Base-by-base conservation (phyloP, 2,329 filamentous ascomycete species). In the Cercospora sp. region DNA sequence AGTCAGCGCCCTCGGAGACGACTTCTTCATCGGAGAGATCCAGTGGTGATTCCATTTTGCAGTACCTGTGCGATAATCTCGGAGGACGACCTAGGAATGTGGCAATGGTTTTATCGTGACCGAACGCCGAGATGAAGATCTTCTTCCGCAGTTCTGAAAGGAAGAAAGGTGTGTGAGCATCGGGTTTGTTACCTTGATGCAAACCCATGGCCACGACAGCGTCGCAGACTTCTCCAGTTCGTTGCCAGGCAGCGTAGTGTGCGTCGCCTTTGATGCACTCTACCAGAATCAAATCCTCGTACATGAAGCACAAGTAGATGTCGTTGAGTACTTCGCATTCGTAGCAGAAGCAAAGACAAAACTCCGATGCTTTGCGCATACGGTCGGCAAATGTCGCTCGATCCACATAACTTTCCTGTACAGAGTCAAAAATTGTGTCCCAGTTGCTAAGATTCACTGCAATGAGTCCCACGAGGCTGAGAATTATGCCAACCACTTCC, bases 11-110 rank as follows among this genome's bases (percentile, higher is more conserved):
- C 9, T 83, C 81, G 2, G 80, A 79, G 24, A 87, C 76, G 0
- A 86, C 77, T 13, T 85, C 80, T 0, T 82, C 76, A 55, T 88
- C 86, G 3, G 77, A 80, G 0, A 89, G 74, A 71, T 89, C 87
- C 0, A 89, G 77, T 0, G 87, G 86, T 1, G 84, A 74, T 16
- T 86, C 85, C 1, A 86, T 82, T 6, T 82, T 82, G 58, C 82
- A 85, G 72, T 88, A 89, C 1, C 85, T 82, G 32, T 85, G 81
- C 10, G 73, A 74, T 2, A 77, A 62, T 57, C 84, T 75, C 0
- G 87, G 87, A 0, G 87, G 87, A 0, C 86, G 79, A 0, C 87
- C 77, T 1, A 79, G 70, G 58, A 78, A 79, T 2, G 76, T 74
- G 1, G 77, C 76, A 5, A 77, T 68, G 6, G 70, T 68, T 67